Evolutionary conservation across 768 basidiomycete species (phyloP), one percentile per base, ranked within the genome.

Genomic region (Kwoniella mangroviensis): DNA sequence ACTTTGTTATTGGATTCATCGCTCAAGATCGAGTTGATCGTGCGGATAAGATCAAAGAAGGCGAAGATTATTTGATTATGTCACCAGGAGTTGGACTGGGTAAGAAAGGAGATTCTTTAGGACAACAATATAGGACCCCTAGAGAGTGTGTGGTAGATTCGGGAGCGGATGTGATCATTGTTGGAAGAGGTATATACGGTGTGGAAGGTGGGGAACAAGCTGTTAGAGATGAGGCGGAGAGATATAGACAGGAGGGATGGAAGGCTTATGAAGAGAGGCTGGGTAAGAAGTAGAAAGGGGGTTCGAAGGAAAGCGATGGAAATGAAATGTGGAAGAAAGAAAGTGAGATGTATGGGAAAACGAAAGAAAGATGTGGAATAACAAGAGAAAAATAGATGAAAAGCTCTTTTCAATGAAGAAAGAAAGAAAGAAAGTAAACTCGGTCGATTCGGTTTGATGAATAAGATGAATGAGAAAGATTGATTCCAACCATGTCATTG

Each of bases 111-210:
- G 97, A 98, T 82, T 84, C 85, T 11, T 90, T 94, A 90, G 97
- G 95, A 19, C 96, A 98, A 83, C 94, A 97, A 82, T 98, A 98
- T 83, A 86, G 93, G 66, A 94, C 94, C 3, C 97, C 97, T 1
- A 84, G 87, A 41, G 87, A 95, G 81, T 95, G 95, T 26, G 85
- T 99, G 34, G 79, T 88, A 19, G 89, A 91, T 55, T 88, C 87
- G 55, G 95, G 94, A 34, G 92, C 92, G 81, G 97, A 99, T 84
- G 88, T 98, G 22, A 98, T 98, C 80, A 98, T 99, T 69, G 97
- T 99, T 56, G 97, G 97, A 34, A 86, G 97, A 69, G 97, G 97
- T 0, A 90, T 99, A 49, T 95, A 97, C 82, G 93, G 92, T 21
- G 85, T 87, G 55, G 84, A 84, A 41, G 84, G 84, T 24, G 85